These are phyloP conservation scores for Fraxinus pennsylvanica DNA, from an alignment of 257 asterid genomes.

Conservation along the genomic window DNA sequence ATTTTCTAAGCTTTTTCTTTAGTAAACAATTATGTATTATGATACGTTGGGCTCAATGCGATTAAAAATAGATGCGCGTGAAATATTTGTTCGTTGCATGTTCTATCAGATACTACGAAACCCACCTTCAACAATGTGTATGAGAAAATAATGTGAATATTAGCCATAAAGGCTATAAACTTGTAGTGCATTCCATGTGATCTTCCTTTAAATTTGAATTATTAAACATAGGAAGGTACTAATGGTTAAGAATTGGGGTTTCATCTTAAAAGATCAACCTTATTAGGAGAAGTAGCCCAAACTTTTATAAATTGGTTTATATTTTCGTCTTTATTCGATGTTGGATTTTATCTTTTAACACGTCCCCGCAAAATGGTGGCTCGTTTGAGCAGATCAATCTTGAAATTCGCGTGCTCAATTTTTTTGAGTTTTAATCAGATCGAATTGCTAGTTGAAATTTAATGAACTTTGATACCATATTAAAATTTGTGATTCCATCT, in stretches of 20 bases:
- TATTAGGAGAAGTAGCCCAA: too few species aligned
- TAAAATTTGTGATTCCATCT: too few species aligned
- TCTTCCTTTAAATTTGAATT: conserved; percentile 21
- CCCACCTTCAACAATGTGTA: not conserved
- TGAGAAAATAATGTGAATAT: not conserved
- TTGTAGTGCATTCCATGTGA: conserved; percentile 45
- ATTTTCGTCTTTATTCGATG: too few species aligned
- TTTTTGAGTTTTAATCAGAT: too few species aligned
- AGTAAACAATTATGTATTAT: conserved; percentile 14
- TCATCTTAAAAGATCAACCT: too few species aligned
- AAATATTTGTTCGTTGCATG: not conserved
- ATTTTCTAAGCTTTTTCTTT: not conserved
- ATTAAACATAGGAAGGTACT: conserved; percentile 9
- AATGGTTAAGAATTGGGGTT: not conserved
- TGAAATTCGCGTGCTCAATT: too few species aligned
- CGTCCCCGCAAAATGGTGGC: too few species aligned
- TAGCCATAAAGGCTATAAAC: conserved; percentile 15
- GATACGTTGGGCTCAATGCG: conserved; percentile 25
- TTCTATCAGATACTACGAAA: not conserved
- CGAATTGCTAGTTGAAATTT: too few species aligned
- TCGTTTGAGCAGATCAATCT: too few species aligned
- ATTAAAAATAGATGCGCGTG: not conserved
- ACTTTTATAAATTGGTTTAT: too few species aligned
- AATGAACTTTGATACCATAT: too few species aligned
- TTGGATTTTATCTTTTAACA: too few species aligned